Percentiles rank a stretch among this genome's conserved stretches.
These are phyloP conservation scores for Ogataea polymorpha DNA, from an alignment of 805 yeast genomes.

Conservation along the genomic window DNA sequence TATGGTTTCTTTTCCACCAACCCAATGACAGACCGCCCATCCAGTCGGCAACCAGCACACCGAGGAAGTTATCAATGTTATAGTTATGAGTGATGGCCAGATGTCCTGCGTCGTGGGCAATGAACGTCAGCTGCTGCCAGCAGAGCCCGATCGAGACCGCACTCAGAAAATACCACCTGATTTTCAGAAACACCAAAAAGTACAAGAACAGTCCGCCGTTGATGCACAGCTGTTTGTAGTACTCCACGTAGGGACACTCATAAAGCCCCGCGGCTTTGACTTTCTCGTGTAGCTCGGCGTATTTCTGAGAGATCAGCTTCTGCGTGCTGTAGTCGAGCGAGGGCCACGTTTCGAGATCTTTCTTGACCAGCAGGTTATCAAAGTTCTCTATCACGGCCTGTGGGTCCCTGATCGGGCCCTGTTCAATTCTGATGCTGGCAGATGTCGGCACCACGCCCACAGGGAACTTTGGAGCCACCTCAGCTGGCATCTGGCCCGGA, in stretches of 20 bases:
- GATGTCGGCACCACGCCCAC: slow-evolving; percentile 41
- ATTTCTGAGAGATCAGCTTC: slow-evolving; percentile 48
- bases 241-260: slow-evolving; percentile 69
- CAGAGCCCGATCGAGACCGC: slow-evolving; percentile 69
- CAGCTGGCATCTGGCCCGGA: slow-evolving; percentile 42
- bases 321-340: slow-evolving; percentile 69
- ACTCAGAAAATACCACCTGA: slow-evolving; percentile 46
- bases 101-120: slow-evolving; percentile 91
- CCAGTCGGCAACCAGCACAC: slow-evolving; percentile 70
- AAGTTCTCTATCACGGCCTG: slow-evolving; percentile 49
- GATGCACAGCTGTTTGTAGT: slow-evolving; percentile 65
- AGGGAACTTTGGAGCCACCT: slow-evolving; percentile 50
- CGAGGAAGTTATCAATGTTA: slow-evolving; percentile 70
- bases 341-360: slow-evolving; percentile 61
- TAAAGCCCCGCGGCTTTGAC: slow-evolving; percentile 60
- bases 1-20: slow-evolving; percentile 95
- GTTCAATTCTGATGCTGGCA: slow-evolving; percentile 20
- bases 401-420: slow-evolving; percentile 50
- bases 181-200: slow-evolving; percentile 47
- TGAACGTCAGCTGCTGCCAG: slow-evolving; percentile 88
- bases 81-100: slow-evolving; percentile 78
- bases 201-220: slow-evolving; percentile 51
- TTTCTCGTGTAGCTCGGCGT: slow-evolving; percentile 55
- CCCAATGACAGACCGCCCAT: slow-evolving; percentile 87
- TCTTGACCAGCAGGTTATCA: slow-evolving; percentile 52